Conservation (phyloP, 2,329 filamentous ascomycete species). For the Trichoderma oligosporum region DNA sequence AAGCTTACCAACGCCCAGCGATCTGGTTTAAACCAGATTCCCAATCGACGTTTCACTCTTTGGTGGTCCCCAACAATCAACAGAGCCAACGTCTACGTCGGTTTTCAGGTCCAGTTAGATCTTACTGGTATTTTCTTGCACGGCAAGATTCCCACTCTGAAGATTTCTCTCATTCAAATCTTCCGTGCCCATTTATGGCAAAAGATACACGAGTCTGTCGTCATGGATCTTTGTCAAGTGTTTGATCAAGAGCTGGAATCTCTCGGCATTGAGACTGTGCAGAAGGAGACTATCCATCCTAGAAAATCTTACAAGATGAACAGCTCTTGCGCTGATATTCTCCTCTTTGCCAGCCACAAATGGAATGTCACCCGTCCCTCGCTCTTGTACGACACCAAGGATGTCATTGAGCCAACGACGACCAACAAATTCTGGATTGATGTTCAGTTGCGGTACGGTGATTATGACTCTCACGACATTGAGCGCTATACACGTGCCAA, state of each 20-base stretch:
- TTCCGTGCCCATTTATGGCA: constrained; percentile 99
- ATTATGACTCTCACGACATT: constrained; percentile 99
- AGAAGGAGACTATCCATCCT: constrained; percentile 98
- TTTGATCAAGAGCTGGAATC: constrained; percentile 97
- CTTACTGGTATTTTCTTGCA: constrained; percentile 98
- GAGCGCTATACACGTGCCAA: constrained; percentile 96
- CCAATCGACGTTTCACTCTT: constrained; percentile 94
- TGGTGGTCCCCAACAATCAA: constrained; percentile 98
- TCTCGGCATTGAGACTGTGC: constrained; percentile 91
- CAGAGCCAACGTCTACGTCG: constrained; percentile 94
- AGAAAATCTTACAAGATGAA: constrained; percentile 99
- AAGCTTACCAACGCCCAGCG: constrained; percentile 96
- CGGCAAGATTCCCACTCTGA: constrained; percentile 96
- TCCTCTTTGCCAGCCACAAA: constrained; percentile 95
- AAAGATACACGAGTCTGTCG: constrained; percentile 97
- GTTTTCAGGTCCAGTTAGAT: constrained; percentile 98
- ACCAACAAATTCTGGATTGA: constrained; percentile 99
- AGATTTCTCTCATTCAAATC: constrained; percentile 97
- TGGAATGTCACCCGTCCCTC: constrained; percentile 97
- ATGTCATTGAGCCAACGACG: constrained; percentile 85
- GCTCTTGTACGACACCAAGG: constrained; percentile 92
- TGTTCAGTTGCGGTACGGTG: constrained; percentile 91
- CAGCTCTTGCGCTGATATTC: constrained; percentile 94
- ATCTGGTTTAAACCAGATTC: constrained; percentile 96
- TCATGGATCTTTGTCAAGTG: constrained; percentile 98